phyloP scores from a whole-genome alignment of 805 yeast genomes.

The Candida maesae region DNA sequence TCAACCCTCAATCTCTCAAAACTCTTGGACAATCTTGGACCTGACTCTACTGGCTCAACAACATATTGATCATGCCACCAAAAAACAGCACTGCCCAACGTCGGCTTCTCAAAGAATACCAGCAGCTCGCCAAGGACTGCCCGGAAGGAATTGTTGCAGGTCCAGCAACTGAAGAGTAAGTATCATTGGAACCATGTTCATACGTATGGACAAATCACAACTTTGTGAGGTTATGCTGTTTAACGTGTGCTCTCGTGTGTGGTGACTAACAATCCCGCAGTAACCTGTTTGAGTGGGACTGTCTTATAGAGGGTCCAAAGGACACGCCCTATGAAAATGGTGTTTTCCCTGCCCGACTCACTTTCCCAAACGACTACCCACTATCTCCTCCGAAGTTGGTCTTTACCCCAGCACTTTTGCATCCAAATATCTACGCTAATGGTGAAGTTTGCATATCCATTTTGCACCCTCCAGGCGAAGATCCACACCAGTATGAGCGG shows the following conservation, averaged over 20 bases:
- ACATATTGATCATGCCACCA: constrained; percentile 25
- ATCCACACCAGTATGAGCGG: constrained; percentile 90
- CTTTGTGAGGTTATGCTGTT: no score
- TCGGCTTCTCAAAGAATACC: constrained; percentile 82
- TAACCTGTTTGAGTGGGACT: constrained; percentile 77
- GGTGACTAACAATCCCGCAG: constrained; percentile 14
- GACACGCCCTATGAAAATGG: constrained; percentile 87
- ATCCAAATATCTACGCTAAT: constrained; percentile 91
- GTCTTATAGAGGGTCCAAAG: constrained; percentile 77
- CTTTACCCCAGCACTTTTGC: constrained; percentile 79
- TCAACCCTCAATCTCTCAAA: no score
- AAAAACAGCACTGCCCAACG: constrained; percentile 67
- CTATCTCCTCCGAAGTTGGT: constrained; percentile 73
- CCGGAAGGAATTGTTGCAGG: constrained; percentile 97
- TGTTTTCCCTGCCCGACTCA: constrained; percentile 71
- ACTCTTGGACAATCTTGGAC: no score
- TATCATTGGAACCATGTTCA: constrained; percentile 5
- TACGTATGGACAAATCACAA: no score
- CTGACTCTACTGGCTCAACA: no score
- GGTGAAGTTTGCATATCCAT: constrained; percentile 97
- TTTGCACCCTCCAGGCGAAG: constrained; percentile 95
- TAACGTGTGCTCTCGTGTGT: no score
- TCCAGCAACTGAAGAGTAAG: constrained; percentile 64
- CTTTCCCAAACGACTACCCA: constrained; percentile 79
- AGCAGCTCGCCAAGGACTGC: constrained; percentile 77